Evolutionary conservation across 148 eudicot genomes (phyloP), one percentile per base, ranked within the genome.

Genomic region (Mesembryanthemum crystallinum): DNA sequence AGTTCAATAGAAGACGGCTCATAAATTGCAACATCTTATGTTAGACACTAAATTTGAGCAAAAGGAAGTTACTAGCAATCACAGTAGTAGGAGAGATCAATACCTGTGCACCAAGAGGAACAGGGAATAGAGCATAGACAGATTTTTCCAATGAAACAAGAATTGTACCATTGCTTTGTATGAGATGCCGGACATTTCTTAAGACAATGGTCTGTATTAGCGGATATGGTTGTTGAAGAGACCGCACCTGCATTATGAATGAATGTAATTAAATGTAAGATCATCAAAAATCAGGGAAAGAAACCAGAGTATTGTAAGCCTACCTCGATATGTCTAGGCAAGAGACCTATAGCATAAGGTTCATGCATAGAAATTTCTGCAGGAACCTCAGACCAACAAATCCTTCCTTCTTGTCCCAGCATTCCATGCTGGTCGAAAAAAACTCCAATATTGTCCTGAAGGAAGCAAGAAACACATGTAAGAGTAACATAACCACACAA

Each of bases 61-160:
- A 21, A 52, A 45, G 60, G 24, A 70, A 23, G 33, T 57, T 60
- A 45, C 58, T 20, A 20, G 23, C 18, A 5, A 55, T 27, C 25
- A 74, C 39, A 32, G 42, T 30, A 68, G n/a, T 57, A 47, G 74
- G 42, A 32, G 23, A 21, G 77, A 49, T 60, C 73, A 51, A 59
- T 85, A 95, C 99, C 98, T 96, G 99, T 51, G 98, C 99, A 69
- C 99, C 99, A 83, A 96, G 85, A 76, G 99, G 99, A 78, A 96
- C 97, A 64, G 99, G 91, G 79, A 96, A 96, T 70, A 96, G 83
- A 72, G 90, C 99, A 67, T 84, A 84, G 77, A 92, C 86, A 82
- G 99, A 92, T 72, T 87, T 86, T 20, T 92, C 98, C 72, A 96
- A 76, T 35, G 91, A 80, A 57, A 89, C 91, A 87, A 92, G 81